Base-by-base conservation (phyloP, 371 early-diverging fungal species). In the Nematocida sp. region DNA sequence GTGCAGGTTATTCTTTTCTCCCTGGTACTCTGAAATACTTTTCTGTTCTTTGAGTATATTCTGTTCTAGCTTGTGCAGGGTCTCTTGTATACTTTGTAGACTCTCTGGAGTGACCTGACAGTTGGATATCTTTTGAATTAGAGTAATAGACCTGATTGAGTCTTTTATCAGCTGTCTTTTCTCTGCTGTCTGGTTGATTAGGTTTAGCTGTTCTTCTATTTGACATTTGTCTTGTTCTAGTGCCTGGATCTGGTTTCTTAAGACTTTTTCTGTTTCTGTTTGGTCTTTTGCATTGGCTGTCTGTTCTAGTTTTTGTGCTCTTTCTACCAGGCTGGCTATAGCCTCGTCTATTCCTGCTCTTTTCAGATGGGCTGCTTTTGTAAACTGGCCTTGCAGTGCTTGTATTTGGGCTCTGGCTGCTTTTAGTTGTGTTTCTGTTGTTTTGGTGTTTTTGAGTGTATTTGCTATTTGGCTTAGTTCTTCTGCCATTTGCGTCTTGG, bases 1-100 rank as follows among this genome's bases (percentile, higher is more conserved):
- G 57, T 94, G 80, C 79, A 94, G 92, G 65, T 87, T 88, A 32
- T 89, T 74, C 78, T 91, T 91, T 29, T 96, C 96, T 29, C 31
- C 46, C 27, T 17, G 35, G 53, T 37, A 53, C 78, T 75, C 31
- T 62, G 61, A 32, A 57, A 49, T 38, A 23, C 5, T 37, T 49
- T 53, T 46, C 65, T 75, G 61, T 13, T 65, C 65, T 25, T 49
- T 38, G 21, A 53, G 11, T 15, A 64, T 19, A 21, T 23, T 13
- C 5, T 13, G 17, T 27, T 63, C 75, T 52, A 53, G 15, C 47
- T 21, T 47, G 11, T 58, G n/a, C 2, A 40, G 61, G n/a, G 61
- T 62, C 9, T 38, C 35, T 32, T 60, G 46, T 3, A 67, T 1
- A 19, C 29, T 7, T 11, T 38, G 9, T 15, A 67, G 47, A 25